These are phyloP conservation scores for Babesia ovata DNA, from an alignment of 169 alveolate species.

Conservation along the genomic window DNA sequence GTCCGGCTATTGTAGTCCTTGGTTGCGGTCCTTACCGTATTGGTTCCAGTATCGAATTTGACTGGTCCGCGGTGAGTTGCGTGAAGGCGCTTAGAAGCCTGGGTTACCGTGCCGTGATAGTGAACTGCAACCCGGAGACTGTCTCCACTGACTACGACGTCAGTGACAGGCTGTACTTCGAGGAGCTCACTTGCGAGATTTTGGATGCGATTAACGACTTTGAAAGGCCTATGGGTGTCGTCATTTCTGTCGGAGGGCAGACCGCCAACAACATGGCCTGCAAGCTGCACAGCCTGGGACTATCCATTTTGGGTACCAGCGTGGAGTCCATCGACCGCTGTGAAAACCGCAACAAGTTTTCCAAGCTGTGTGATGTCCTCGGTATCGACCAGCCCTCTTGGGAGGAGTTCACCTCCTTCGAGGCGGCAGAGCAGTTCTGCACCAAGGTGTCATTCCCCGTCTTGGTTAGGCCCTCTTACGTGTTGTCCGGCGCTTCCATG, in stretches of 20 bases:
- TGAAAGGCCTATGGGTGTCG: constrained; percentile 79
- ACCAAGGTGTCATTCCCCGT: constrained; percentile 84
- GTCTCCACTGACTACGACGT: constrained; percentile 90
- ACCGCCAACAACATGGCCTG: constrained; percentile 86
- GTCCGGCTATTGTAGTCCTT: constrained; percentile 69
- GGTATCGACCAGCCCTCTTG: constrained; percentile 88
- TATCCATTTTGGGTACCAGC: constrained; percentile 83
- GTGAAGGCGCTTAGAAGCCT: constrained; percentile 78
- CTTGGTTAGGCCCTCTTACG: constrained; percentile 89
- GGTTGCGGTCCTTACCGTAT: constrained; percentile 89
- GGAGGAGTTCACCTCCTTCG: constrained; percentile 82
- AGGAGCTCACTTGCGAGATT: constrained; percentile 79
- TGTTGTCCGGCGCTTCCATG: constrained; percentile 89
- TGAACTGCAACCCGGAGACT: constrained; percentile 90
- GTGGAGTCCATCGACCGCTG: constrained; percentile 86
- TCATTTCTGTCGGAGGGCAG: constrained; percentile 88
- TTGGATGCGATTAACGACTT: constrained; percentile 75
- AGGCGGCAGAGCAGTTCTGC: constrained; percentile 73
- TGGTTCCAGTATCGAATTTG: constrained; percentile 88
- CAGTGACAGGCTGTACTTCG: constrained; percentile 84
- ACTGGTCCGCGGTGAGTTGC: constrained; percentile 87
- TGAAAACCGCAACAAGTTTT: constrained; percentile 85
- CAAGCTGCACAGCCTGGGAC: constrained; percentile 65
- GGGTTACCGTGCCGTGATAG: constrained; percentile 72
- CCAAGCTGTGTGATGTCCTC: constrained; percentile 81